phyloP scores from a whole-genome alignment of 192 early-diverging fungal species.

The Mortierella antarctica region DNA sequence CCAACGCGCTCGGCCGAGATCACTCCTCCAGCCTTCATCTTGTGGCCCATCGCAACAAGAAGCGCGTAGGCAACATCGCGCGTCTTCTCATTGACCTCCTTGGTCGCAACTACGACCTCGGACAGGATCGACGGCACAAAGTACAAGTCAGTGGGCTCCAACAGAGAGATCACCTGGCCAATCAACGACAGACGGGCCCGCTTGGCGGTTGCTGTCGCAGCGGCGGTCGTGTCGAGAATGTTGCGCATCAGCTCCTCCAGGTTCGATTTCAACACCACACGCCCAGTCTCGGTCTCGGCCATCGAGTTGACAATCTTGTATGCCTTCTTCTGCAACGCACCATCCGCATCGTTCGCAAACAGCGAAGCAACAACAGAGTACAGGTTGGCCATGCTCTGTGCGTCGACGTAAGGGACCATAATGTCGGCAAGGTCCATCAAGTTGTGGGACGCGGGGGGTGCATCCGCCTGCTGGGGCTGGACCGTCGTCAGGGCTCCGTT shows the following conservation, averaged over 20 bases:
- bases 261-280: slow-evolving; percentile 55
- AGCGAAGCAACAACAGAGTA: slow-evolving; percentile 67
- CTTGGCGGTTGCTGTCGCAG: slow-evolving; percentile 77
- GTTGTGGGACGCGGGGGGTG: slow-evolving; percentile 83
- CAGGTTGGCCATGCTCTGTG: slow-evolving; percentile 67
- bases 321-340: slow-evolving; percentile 92
- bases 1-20: slow-evolving; percentile 56
- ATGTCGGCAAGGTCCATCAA: slow-evolving; percentile 86
- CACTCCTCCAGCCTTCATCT: slow-evolving; percentile 83
- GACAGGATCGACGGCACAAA: slow-evolving; percentile 90
- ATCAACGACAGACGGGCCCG: slow-evolving; percentile 83
- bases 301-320: slow-evolving; percentile 87
- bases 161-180: slow-evolving; percentile 67
- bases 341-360: slow-evolving; percentile 71
- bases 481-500: slow-evolving; percentile 68
- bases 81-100: slow-evolving; percentile 92
- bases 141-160: slow-evolving; percentile 76
- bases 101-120: slow-evolving; percentile 93
- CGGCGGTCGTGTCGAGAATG: slow-evolving; percentile 78
- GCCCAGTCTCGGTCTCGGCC: slow-evolving; percentile 60
- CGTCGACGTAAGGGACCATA: slow-evolving; percentile 81
- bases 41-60: slow-evolving; percentile 88
- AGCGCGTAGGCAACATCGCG: slow-evolving; percentile 85
- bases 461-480: slow-evolving; percentile 60
- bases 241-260: slow-evolving; percentile 70